These are phyloP conservation scores for Amphirosellinia nigrospora DNA, from an alignment of 495 filamentous ascomycete species.

Conservation along the genomic window DNA sequence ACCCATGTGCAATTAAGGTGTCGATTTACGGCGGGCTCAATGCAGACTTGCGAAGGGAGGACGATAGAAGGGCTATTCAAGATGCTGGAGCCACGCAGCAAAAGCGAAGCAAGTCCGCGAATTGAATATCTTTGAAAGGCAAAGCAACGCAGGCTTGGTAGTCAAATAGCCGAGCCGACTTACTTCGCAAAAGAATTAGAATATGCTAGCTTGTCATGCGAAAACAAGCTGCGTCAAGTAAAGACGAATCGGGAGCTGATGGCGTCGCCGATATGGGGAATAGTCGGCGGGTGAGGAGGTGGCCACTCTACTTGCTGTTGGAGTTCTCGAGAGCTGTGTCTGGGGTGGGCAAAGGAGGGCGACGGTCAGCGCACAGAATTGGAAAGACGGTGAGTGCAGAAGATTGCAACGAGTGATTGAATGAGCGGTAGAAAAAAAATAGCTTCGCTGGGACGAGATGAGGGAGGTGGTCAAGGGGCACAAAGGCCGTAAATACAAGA, in stretches of 20 bases:
- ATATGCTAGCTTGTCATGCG: constrained; percentile 30
- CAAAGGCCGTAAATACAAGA: constrained; percentile 36
- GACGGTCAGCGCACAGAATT: constrained; percentile 22
- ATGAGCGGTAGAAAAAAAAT: constrained; percentile 30
- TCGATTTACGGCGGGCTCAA: constrained; percentile 21
- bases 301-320: constrained; percentile 1
- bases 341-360: constrained; percentile 20
- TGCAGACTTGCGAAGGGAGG: constrained; percentile 29
- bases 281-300: constrained; percentile 13
- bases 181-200: constrained; percentile 34
- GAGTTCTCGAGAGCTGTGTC: constrained; percentile 14
- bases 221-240: constrained; percentile 32
- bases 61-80: constrained; percentile 35
- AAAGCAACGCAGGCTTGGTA: constrained; percentile 33
- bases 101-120: constrained; percentile 36
- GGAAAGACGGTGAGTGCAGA: constrained; percentile 27
- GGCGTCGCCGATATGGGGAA: constrained; percentile 17
- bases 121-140: constrained; percentile 22
- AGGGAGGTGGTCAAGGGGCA: constrained; percentile 27
- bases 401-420: constrained; percentile 40
- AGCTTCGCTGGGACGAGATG: constrained; percentile 42
- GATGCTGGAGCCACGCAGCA: constrained; percentile 35
- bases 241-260: background rate
- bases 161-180: constrained; percentile 29
- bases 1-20: constrained; percentile 33